Evolutionary conservation across 225 moss, liverwort and hornwort species (phyloP), one percentile per base, ranked within the genome.

Genomic region (Thuidium tamariscinum): DNA sequence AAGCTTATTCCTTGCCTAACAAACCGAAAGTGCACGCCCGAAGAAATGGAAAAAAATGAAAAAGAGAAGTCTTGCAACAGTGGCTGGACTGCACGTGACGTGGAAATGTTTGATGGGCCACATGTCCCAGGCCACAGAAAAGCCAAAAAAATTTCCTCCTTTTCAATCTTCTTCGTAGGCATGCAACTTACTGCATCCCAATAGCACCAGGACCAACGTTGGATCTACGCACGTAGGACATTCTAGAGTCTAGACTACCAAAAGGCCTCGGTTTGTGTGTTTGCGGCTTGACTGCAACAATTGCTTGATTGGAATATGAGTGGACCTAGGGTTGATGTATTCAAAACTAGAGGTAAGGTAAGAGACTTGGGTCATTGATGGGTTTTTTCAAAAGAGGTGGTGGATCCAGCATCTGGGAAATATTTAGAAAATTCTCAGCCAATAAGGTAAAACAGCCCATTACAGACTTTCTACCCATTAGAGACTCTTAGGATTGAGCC

Each of bases 31-130:
- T 78, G 86, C 82, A 56, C 1, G 4, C 59, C 32, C 48, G 17
- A 22, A 57, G 25, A 56, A 56, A 11, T 6, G 1, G 0, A 0
- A 0, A 19, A 29, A 16, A 41, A 27, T 5, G 18, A 3, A 12
- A 79, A 20, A 39, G 13, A 22, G 14, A n/a, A 39, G 17, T 59
- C 13, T 17, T 39, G 55, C 5, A 0, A 48, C 73, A 13, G 29
- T 21, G 16, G n/a, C n/a, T n/a, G n/a, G 2, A 7, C 78, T 26
- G 0, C 3, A 70, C 27, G 16, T 49, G 6, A 70, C 27, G 29
- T 51, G 84, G 81, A 11, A 34, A 5, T 27, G 12, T 75, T 69
- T 3, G 13, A 81, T 32, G 32, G 48, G 80, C 56, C 62, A 46
- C 80, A 84, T 46, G 74, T 66, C 15, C 1, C 44, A 55, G 22